These are phyloP conservation scores for Sporothrix protearum DNA, from an alignment of 2,329 filamentous ascomycete species.

Conservation along the genomic window DNA sequence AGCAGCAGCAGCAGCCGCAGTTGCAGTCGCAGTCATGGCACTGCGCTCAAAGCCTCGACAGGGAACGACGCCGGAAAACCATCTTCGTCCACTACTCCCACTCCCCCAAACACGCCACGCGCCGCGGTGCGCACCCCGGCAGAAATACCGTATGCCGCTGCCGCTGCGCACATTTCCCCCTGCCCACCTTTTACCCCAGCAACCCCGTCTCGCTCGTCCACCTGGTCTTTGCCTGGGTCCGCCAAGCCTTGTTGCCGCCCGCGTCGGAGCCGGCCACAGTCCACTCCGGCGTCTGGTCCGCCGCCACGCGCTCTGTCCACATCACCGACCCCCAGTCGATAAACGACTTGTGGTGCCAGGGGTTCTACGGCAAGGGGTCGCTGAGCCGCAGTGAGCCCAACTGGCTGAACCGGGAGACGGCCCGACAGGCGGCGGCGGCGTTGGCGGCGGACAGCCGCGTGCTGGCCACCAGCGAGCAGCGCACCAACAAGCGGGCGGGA, in stretches of 20 bases:
- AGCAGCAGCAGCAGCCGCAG: conserved; percentile 16
- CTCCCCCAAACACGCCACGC: not conserved
- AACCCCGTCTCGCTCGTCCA: conserved; percentile 87
- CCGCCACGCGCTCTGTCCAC: conserved; percentile 76
- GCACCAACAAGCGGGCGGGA: conserved; percentile 74
- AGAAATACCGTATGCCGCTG: conserved; percentile 71
- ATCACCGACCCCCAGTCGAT: conserved; percentile 73
- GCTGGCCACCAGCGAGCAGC: conserved; percentile 65
- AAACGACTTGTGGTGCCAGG: conserved; percentile 86
- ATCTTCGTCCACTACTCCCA: conserved; percentile 20
- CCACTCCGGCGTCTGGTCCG: conserved; percentile 76
- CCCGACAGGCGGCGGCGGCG: conserved; percentile 48
- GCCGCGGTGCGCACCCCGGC: not conserved
- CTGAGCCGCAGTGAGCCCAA: conserved; percentile 92
- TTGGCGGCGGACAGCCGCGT: not conserved
- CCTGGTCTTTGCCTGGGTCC: conserved; percentile 71
- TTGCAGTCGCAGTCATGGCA: conserved; percentile 27
- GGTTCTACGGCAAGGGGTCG: conserved; percentile 93
- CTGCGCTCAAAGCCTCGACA: conserved; percentile 8
- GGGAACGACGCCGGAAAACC: conserved; percentile 19
- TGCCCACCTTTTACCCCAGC: conserved; percentile 84
- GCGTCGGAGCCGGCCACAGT: conserved; percentile 60
- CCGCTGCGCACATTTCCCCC: conserved; percentile 78
- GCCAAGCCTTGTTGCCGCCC: conserved; percentile 66
- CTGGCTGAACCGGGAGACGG: conserved; percentile 82